A percentile compares a stretch with the other conserved stretches of the same genome.
Conservation (phyloP, 140 eudicot species). For the Senecio squalidus region DNA sequence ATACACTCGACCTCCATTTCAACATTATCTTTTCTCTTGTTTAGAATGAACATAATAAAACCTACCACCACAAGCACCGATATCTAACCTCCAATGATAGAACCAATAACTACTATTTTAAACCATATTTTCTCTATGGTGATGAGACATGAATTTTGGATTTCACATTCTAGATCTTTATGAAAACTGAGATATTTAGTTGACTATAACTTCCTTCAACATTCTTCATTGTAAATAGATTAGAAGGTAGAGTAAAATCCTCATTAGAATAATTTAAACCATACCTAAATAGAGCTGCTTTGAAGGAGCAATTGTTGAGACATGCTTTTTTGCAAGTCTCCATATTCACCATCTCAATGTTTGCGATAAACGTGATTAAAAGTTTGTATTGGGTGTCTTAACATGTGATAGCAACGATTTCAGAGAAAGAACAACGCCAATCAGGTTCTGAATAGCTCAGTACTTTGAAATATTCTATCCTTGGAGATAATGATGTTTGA, state of each 20-base stretch:
- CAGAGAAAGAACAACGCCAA: conserved; percentile 25
- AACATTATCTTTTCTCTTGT: neutral
- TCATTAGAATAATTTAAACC: conserved; percentile 9
- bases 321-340: conserved; percentile 35
- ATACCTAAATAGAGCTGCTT: conserved; percentile 31
- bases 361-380: conserved; percentile 10
- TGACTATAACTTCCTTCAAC: neutral
- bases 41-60: neutral
- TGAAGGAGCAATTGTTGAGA: conserved; percentile 30
- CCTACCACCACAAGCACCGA: conserved; percentile 7
- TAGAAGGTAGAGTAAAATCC: conserved; percentile 23
- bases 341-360: conserved; percentile 7
- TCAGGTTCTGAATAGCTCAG: conserved; percentile 11
- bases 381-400: conserved; percentile 9
- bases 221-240: conserved; percentile 25
- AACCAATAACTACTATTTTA: neutral
- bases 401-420: conserved; percentile 26
- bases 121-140: neutral
- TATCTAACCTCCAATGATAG: conserved; percentile 5
- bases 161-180: conserved; percentile 19
- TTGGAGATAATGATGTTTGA: conserved; percentile 9
- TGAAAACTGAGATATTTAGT: conserved; percentile 8
- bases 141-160: too few relatives aligned
- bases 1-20: conserved; percentile 19
- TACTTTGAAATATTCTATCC: conserved; percentile 8